Conservation (phyloP, 1,284 basidiomycete species). For the Trichosporon sp. region DNA sequence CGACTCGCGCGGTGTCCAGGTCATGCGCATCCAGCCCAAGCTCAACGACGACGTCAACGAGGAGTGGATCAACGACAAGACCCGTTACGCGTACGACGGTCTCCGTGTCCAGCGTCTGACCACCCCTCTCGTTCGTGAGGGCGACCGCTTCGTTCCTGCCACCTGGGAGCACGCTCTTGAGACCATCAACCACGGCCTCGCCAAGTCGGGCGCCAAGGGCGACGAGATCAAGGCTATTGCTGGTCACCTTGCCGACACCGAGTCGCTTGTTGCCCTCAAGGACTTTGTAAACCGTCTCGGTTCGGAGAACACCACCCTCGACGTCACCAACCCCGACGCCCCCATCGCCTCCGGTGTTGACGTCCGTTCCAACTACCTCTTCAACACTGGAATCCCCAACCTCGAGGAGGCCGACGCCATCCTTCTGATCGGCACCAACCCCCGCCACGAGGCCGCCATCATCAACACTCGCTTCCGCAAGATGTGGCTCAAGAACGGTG, state of each 20-base stretch:
- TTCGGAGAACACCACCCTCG: conserved; percentile 89
- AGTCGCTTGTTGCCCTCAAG: conserved; percentile 90
- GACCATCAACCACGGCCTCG: conserved; percentile 77
- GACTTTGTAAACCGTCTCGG: conserved; percentile 89
- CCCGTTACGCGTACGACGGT: conserved; percentile 94
- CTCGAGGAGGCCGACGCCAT: conserved; percentile 91
- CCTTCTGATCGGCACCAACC: conserved; percentile 94
- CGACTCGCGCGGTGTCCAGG: conserved; percentile 91
- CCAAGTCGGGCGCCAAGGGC: conserved; percentile 78
- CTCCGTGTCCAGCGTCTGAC: conserved; percentile 94
- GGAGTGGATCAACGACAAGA: conserved; percentile 99
- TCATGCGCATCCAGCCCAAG: conserved; percentile 95
- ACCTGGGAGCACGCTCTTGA: conserved; percentile 90
- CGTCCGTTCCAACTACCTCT: conserved; percentile 93
- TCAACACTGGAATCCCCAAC: conserved; percentile 92
- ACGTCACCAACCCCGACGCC: conserved; percentile 69
- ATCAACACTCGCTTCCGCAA: conserved; percentile 96
- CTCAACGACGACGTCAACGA: conserved; percentile 99
- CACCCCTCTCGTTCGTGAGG: conserved; percentile 85
- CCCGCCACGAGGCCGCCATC: conserved; percentile 95
- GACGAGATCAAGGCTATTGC: conserved; percentile 96
- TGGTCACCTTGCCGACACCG: conserved; percentile 90
- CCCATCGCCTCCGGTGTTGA: conserved; percentile 81
- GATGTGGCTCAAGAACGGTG: conserved; percentile 81
- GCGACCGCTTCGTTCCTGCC: conserved; percentile 87